Base-by-base conservation (phyloP, 1,284 basidiomycete species). In the Ganoderma boninense region DNA sequence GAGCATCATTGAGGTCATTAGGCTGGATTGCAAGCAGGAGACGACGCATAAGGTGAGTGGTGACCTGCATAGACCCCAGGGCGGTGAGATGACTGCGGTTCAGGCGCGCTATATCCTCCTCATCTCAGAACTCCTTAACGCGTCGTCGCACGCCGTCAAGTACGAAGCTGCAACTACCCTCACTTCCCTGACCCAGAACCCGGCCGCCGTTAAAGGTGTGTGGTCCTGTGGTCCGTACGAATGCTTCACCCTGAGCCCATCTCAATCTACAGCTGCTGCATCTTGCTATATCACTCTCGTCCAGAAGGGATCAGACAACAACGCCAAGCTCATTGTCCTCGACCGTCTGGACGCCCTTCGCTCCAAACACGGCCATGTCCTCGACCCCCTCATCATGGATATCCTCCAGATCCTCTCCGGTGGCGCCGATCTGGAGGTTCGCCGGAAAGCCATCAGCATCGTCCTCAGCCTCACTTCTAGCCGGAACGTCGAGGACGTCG, bases 251-350 rank as follows among this genome's bases (percentile, higher is more conserved):
- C 63, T 77, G 52, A 72, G 29, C 14, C 23, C 4, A 44, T 26
- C 73, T 42, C 66, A 59, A 38, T 70, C 68, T 38, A n/a, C 49
- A 96, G 97, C 98, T 72, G 93, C 97, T 61, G 97, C 96, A 0
- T 90, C 92, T 14, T 95, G 92, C 69, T 92, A 98, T 75, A 95
- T 98, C 77, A 95, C 92, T 77, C 90, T 99, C 68, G 92, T 97
- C 69, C 88, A 95, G 79, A 97, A 97, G 84, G 97, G 98, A 83
- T 96, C 96, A 1, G 97, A 99, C 85, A 99, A 99, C 86, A 99
- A 99, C 77, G 97, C 99, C 82, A 99, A 99, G 84, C 90, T 99
- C 69, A 99, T 99, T 74, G 98, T 99, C 13, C 89, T 99, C 43
- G 96, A 98, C 79, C 92, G 98, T 62, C 90, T 99, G 59, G 95